Evolutionary conservation across 169 alveolate species (phyloP), one percentile per base, ranked within the genome.

Genomic region (Cryptosporidium xiaoi): DNA sequence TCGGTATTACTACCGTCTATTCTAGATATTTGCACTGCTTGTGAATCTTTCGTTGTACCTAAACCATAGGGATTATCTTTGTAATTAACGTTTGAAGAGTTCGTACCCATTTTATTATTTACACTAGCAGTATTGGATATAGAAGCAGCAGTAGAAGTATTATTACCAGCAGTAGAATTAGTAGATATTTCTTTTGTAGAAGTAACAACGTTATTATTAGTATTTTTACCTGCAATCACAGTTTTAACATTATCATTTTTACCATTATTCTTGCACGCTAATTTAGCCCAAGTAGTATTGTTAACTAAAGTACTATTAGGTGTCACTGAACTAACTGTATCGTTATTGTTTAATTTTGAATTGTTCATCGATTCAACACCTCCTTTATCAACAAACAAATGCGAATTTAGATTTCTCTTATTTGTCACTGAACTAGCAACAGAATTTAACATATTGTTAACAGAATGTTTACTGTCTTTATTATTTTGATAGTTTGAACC

Each of bases 261-360:
- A 50, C 27, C 48, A 29, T 77, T 77, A 56, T 77, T 77, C 36
- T 48, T 77, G 44, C 87, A 53, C 29, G 87, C 87, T 16, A 77
- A 16, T 2, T 77, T 56, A 13, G 87, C 87, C 87, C 87, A 77
- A 33, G 77, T 77, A 8, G 87, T 77, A 16, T 34, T 60, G 18
- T 6, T 40, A 71, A 33, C 64, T 6, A 58, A 36, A 36, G 84
- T 67, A 33, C 20, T 77, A 46, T 44, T 60, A 51, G 71, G 46
- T 18, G 51, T 60, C 15, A 31, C 44, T 40, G 68, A 18, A 5
- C 13, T 62, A 33, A 27, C 6, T 16, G 27, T 18, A 18, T n/a
- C 51, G 10, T 40, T 40, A 40, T 40, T 40, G 10, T 40, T 8
- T 8, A 40, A 40, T 8, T 8, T 40, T 18, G 68, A 8, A 62